Percentiles rank a stretch among this genome's conserved stretches.
These are phyloP conservation scores for Mycena venus DNA, from an alignment of 768 basidiomycete species.

Conservation along the genomic window DNA sequence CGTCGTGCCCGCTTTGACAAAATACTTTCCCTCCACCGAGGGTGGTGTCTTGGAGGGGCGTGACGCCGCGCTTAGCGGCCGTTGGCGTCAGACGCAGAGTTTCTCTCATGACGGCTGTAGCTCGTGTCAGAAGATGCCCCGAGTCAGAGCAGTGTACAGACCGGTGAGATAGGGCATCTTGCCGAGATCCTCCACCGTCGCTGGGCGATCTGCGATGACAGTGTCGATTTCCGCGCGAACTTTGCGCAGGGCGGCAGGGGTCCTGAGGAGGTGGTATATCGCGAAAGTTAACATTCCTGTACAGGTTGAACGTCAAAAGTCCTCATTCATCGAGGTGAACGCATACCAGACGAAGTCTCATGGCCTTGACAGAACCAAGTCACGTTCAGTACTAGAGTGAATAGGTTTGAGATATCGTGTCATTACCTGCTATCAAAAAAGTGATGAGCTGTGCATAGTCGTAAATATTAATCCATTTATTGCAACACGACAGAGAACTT, in stretches of 20 bases:
- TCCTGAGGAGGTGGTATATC: slow-evolving; percentile 57
- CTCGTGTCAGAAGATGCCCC: background rate
- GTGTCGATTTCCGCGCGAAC: slow-evolving; percentile 63
- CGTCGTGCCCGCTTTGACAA: slow-evolving; percentile 45
- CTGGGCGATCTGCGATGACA: slow-evolving; percentile 54
- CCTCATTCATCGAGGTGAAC: background rate
- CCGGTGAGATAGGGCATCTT: slow-evolving; percentile 58
- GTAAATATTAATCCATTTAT: background rate
- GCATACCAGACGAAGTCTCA: slow-evolving; percentile 39
- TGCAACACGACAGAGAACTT: too few species aligned
- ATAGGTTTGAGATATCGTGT: background rate
- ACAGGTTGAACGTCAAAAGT: slow-evolving; percentile 13
- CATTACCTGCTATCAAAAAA: slow-evolving; percentile 63
- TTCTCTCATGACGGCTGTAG: slow-evolving; percentile 53
- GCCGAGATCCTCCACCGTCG: slow-evolving; percentile 51
- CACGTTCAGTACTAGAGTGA: background rate
- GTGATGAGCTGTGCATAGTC: slow-evolving; percentile 51
- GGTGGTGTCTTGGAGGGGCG: slow-evolving; percentile 50
- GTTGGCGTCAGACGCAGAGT: slow-evolving; percentile 56
- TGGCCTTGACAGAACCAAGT: slow-evolving; percentile 31
- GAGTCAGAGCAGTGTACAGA: slow-evolving; percentile 21
- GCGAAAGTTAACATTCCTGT: slow-evolving; percentile 57
- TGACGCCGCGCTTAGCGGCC: slow-evolving; percentile 50
- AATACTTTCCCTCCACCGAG: slow-evolving; percentile 57
- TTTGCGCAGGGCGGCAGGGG: slow-evolving; percentile 57